phyloP scores from a whole-genome alignment of 305 asterid genomes.

The Fraxinus floribunda region DNA sequence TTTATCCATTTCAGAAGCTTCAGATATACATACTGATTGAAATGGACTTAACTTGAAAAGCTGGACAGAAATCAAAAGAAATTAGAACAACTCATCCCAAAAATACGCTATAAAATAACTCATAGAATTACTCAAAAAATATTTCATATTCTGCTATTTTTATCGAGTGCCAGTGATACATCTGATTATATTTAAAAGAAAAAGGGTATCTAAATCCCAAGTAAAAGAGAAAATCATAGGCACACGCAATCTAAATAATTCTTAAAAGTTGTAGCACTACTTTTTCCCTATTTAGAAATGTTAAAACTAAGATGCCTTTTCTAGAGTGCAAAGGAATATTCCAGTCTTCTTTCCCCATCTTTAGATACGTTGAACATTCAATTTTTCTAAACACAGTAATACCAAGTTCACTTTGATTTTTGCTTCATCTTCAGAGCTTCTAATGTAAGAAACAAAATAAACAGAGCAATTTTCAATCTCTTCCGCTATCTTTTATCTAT shows the following conservation, averaged over 20 bases:
- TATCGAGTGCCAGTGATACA: neutral
- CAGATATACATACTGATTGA: conserved; percentile 72
- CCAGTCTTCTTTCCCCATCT: conserved; percentile 7
- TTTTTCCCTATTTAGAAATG: conserved; percentile 2
- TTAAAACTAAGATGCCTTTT: conserved; percentile 3
- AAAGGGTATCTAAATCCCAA: neutral
- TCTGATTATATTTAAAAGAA: conserved; percentile 6
- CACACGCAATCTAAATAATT: neutral
- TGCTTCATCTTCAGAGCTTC: conserved; percentile 11
- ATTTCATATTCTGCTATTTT: conserved; percentile 6
- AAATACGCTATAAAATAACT: conserved; percentile 11
- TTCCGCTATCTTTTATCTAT: neutral
- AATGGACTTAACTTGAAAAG: conserved; percentile 69
- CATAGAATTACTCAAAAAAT: conserved; percentile 14
- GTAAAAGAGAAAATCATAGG: neutral
- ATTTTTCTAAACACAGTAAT: neutral
- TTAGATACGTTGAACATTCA: conserved; percentile 15
- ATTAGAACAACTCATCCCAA: conserved; percentile 22
- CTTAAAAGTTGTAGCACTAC: neutral
- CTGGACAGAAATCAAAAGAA: conserved; percentile 43
- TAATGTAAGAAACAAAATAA: neutral
- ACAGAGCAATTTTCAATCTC: neutral
- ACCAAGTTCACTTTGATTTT: neutral
- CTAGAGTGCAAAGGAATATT: conserved; percentile 2
- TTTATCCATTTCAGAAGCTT: conserved; percentile 56